phyloP scores from a whole-genome alignment of 1,284 basidiomycete genomes.

The Ustilago trichophora region DNA sequence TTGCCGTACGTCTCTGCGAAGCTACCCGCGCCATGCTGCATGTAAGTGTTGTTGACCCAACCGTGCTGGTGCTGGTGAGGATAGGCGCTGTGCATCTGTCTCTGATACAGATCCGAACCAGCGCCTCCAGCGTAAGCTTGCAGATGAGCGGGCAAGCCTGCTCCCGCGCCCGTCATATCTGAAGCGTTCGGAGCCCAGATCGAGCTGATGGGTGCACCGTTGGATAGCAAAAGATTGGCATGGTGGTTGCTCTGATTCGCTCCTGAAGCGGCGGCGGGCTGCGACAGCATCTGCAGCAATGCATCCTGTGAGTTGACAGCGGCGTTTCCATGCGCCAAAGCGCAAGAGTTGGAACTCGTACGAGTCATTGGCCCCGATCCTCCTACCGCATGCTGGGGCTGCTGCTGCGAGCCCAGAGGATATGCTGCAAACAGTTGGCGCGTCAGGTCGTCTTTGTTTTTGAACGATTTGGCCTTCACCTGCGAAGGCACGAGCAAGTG shows the following conservation, averaged over 20 bases:
- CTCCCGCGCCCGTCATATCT: slow-evolving; percentile 2
- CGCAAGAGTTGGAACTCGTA: slow-evolving; percentile 4
- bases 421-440: slow-evolving; percentile 25
- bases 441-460: slow-evolving; percentile 22
- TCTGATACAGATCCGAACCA: slow-evolving; percentile 10
- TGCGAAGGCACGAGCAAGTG: slow-evolving; percentile 32
- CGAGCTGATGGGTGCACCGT: slow-evolving; percentile 41
- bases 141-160: slow-evolving; percentile 16
- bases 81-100: slow-evolving; percentile 12
- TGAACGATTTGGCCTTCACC: slow-evolving; percentile 9
- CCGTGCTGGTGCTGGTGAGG: slow-evolving; percentile 3
- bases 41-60: slow-evolving; percentile 1
- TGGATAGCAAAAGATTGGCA: slow-evolving; percentile 20
- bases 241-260: background rate
- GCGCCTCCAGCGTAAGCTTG: slow-evolving; percentile 8
- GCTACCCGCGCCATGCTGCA: slow-evolving; percentile 11
- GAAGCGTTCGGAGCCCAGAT: slow-evolving; percentile 40
- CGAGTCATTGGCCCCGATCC: slow-evolving; percentile 2
- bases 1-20: slow-evolving; percentile 20
- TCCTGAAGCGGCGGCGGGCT: background rate
- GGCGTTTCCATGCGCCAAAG: slow-evolving; percentile 1
- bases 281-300: slow-evolving; percentile 37
- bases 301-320: slow-evolving; percentile 32
- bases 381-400: background rate
- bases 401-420: slow-evolving; percentile 5